Evolutionary conservation across 108 stramenopile species (phyloP).

Genomic region (Pinguiococcus pyrenoidosus): DNA sequence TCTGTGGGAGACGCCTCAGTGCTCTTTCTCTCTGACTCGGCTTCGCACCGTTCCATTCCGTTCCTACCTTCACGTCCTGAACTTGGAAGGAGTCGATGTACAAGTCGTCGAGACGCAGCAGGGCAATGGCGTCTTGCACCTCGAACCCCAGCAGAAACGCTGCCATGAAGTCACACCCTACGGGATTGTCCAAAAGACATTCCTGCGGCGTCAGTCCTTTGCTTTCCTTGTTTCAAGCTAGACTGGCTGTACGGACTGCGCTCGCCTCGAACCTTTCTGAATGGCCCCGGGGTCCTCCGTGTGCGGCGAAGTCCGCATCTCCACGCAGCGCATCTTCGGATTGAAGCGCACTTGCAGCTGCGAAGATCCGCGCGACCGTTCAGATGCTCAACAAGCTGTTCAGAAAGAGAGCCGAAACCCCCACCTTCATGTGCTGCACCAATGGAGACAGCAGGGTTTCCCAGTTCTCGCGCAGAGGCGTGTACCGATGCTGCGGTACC

Average conservation of each 20-base stretch:
- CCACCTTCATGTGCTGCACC: constrained; percentile 76
- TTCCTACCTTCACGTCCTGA: constrained; percentile 71
- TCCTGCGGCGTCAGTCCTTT: not conserved
- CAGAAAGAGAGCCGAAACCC: not conserved
- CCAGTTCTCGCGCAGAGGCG: constrained; percentile 78
- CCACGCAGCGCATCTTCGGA: constrained; percentile 85
- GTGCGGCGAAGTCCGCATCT: constrained; percentile 81
- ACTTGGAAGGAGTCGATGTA: constrained; percentile 93
- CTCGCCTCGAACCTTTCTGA: constrained; percentile 91
- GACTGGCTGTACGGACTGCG: not conserved
- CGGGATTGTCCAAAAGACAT: not conserved
- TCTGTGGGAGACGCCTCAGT: too few relatives aligned
- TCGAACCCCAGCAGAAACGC: constrained; percentile 98
- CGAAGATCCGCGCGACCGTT: not conserved
- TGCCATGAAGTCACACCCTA: constrained; percentile 69
- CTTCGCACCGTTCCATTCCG: too few relatives aligned
- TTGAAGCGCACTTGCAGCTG: constrained; percentile 56
- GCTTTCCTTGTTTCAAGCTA: not conserved
- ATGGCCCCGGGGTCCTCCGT: constrained; percentile 73
- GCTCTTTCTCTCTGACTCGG: too few relatives aligned
- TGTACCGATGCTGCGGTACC: constrained; percentile 86
- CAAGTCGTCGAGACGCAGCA: constrained; percentile 92
- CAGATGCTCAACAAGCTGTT: not conserved
- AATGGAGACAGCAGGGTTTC: constrained; percentile 74
- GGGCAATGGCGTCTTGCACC: constrained; percentile 88